A percentile compares a stretch with the other conserved stretches of the same genome.
Evolutionary conservation across 495 filamentous ascomycete species (phyloP).

Genomic region (Lindgomyces ingoldianus): DNA sequence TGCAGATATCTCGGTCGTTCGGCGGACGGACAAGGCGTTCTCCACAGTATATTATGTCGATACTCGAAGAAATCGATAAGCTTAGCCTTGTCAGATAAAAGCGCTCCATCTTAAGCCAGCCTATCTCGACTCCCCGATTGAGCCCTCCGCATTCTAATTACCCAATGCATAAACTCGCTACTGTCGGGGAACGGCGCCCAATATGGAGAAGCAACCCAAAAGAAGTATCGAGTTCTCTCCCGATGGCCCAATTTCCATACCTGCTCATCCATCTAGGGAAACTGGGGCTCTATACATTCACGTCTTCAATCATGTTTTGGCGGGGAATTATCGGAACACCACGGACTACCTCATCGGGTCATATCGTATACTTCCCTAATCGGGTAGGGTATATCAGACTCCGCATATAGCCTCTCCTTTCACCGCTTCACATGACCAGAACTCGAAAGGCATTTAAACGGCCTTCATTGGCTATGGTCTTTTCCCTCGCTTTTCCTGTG

Average conservation of each 20-base stretch:
- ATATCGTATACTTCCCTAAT: too few species aligned
- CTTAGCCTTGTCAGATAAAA: too few species aligned
- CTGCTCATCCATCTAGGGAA: not conserved
- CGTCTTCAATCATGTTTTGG: too few species aligned
- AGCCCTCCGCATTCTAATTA: conserved; percentile 11
- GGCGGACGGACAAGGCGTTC: too few species aligned
- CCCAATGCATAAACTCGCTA: conserved; percentile 28
- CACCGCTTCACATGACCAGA: conserved; percentile 9
- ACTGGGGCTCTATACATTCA: too few species aligned
- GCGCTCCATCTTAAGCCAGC: too few species aligned
- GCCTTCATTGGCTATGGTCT: conserved; percentile 4
- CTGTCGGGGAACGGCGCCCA: conserved; percentile 17
- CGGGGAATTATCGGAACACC: too few species aligned
- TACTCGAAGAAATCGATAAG: too few species aligned
- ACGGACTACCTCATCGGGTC: too few species aligned
- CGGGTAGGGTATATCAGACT: conserved; percentile 22
- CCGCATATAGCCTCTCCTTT: conserved; percentile 32
- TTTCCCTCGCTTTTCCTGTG: not conserved
- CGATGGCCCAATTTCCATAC: not conserved
- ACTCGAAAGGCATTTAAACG: not conserved
- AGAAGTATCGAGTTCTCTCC: not conserved
- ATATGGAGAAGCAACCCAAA: not conserved
- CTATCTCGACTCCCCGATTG: not conserved
- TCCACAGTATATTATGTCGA: too few species aligned
- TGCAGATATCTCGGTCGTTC: too few species aligned